Base-by-base conservation (phyloP, 805 yeast species). In the Candida easanensis region DNA sequence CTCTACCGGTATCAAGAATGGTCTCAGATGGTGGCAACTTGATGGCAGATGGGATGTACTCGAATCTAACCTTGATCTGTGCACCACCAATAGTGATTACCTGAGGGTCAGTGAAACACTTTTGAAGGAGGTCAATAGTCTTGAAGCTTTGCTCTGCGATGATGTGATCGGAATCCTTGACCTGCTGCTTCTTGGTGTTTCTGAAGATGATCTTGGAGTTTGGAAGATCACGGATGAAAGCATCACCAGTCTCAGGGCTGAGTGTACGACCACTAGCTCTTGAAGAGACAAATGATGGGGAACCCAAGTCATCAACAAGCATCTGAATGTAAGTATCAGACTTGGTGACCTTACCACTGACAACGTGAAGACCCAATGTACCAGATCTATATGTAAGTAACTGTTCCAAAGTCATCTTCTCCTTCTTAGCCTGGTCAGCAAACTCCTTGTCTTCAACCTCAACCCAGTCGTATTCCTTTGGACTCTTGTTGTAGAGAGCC, bases 171-270 rank as follows among this genome's bases (percentile, higher is more conserved):
- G 64, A 61, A 18, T 65, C 66, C 22, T 63, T 70, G 13, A 77
- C 79, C 26, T 71, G 69, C 16, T 69, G 71, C 40, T 68, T 74
- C 43, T 73, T 76, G 2, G 85, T 63, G n/a, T 80, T 58, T 60
- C 91, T 72, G 50, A 86, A 65, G 28, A 78, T 63, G 33, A 78
- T 50, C 37, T 63, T 68, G 28, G 89, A 82, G 58, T 84, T 72
- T 33, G 76, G 74, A 54, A 86, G 70, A 60, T 86, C 93, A 61
- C 95, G 77, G 38, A 86, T 70, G 51, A 84, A 84, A 0, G 76
- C 77, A 46, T 73, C 77, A 17, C 81, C 84, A 19, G 64, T 59
- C n/a, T 78, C 76, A 14, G 73, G 57, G 19, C 70, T 56, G 23
- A 84, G 60, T 11, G 49, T 58, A 39, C 73, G 72, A 25, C 77